Evolutionary conservation across 805 yeast species (phyloP), one percentile per base, ranked within the genome.

Genomic region (Wickerhamomyces bovis): DNA sequence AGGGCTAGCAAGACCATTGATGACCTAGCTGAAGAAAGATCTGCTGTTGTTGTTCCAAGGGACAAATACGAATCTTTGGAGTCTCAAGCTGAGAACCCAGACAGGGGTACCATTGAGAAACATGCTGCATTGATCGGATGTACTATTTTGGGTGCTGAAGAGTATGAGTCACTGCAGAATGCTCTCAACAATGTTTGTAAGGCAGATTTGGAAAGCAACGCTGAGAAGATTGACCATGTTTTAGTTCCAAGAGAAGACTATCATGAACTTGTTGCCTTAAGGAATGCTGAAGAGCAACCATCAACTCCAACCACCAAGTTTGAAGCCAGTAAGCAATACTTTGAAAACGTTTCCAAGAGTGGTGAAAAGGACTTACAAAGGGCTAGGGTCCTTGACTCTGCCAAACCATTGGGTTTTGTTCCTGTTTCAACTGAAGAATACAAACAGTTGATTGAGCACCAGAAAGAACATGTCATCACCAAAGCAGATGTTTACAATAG

Each of bases 351-450:
- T 3, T 53, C 60, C 15, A 55, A 57, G 21, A 55, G 60, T 39
- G 64, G 58, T 30, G 62, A 58, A 42, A 53, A 53, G 33, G 58
- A 56, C 26, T 36, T 50, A 15, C 45, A 49, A 18, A 53, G 53
- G 30, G 68, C 61, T 7, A 63, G 57, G 44, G 54, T 64, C 23
- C 49, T 64, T 38, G 67, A 60, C 20, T 62, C 69, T 26, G 66
- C 66, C 4, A 63, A 54, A 44, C 54, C 65, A 4, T 49, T 66
- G 28, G 69, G 69, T 1, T 62, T 61, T 51, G 67, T 65, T 16
- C 63, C 66, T 10, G 56, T 64, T 38, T 56, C 67, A 2, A 53
- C 60, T 22, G 67, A 60, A 15, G 71, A 69, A 38, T 70, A 65
- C 51, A 62, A 56, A 31, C 54, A 52, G 12, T 48, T 67, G 16